Evolutionary conservation across 371 early-diverging fungal genomes (phyloP).

Genomic region (Phascolomyces articulosus): DNA sequence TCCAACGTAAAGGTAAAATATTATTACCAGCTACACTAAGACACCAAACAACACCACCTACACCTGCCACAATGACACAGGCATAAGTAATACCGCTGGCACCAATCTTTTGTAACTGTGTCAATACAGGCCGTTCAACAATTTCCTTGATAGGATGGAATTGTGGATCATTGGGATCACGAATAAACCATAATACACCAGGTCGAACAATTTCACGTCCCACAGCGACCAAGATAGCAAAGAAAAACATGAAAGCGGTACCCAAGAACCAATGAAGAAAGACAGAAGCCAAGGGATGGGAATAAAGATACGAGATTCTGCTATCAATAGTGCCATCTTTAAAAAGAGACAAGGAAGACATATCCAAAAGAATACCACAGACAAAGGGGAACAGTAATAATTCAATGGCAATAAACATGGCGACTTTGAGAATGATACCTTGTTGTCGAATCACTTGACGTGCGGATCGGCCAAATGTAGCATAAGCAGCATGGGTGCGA

Average conservation of each 20-base stretch:
- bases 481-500: slow-evolving; percentile 20
- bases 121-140: slow-evolving; percentile 71
- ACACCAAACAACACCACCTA: slow-evolving; percentile 60
- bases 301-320: slow-evolving; percentile 54
- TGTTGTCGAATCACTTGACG: slow-evolving; percentile 55
- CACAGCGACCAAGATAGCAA: slow-evolving; percentile 76
- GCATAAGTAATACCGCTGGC: slow-evolving; percentile 81
- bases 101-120: slow-evolving; percentile 80
- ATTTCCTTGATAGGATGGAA: slow-evolving; percentile 93
- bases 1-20: slow-evolving; percentile 57
- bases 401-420: slow-evolving; percentile 84
- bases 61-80: slow-evolving; percentile 65
- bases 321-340: slow-evolving; percentile 55
- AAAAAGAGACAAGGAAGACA: slow-evolving; percentile 77
- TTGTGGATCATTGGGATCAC: slow-evolving; percentile 93
- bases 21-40: slow-evolving; percentile 25
- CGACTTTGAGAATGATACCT: slow-evolving; percentile 64
- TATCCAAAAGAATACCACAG: slow-evolving; percentile 81
- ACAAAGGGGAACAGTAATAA: slow-evolving; percentile 85
- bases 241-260: slow-evolving; percentile 89
- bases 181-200: slow-evolving; percentile 95
- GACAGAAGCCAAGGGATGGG: slow-evolving; percentile 67
- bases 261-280: slow-evolving; percentile 92
- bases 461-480: slow-evolving; percentile 42
- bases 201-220: slow-evolving; percentile 83